Conservation (phyloP, 2,329 filamentous ascomycete species). For the Xylariaceae sp. region DNA sequence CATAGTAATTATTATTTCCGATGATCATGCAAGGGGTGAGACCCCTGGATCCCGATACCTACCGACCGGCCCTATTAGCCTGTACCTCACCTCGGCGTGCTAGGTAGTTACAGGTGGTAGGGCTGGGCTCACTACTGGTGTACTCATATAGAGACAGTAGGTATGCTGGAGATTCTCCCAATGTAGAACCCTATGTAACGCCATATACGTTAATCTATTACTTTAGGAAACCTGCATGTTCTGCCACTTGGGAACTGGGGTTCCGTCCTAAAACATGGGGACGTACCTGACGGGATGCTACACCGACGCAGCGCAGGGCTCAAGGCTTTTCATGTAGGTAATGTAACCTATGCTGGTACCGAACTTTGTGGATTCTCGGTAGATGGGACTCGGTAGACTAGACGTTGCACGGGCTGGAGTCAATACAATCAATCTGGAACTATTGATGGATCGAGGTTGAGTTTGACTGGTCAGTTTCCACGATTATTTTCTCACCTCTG, state of each 20-base stretch:
- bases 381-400: not conserved
- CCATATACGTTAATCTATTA: too few species aligned
- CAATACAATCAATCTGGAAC: not conserved
- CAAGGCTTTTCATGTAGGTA: too few species aligned
- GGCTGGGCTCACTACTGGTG: too few species aligned
- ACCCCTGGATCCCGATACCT: not conserved
- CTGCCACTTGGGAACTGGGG: too few species aligned
- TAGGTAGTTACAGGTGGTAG: too few species aligned
- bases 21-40: not conserved
- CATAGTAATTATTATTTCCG: conserved; percentile 9
- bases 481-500: not conserved
- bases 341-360: not conserved
- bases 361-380: not conserved
- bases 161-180: too few species aligned
- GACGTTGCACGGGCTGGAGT: not conserved
- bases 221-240: too few species aligned
- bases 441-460: not conserved
- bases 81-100: too few species aligned
- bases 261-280: too few species aligned
- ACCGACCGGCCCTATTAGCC: not conserved
- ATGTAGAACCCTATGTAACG: too few species aligned
- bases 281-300: not conserved
- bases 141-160: too few species aligned
- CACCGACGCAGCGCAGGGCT: too few species aligned
- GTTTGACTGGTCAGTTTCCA: not conserved